phyloP scores from a whole-genome alignment of 2,329 filamentous ascomycete genomes.

The Cytospora schulzeri region DNA sequence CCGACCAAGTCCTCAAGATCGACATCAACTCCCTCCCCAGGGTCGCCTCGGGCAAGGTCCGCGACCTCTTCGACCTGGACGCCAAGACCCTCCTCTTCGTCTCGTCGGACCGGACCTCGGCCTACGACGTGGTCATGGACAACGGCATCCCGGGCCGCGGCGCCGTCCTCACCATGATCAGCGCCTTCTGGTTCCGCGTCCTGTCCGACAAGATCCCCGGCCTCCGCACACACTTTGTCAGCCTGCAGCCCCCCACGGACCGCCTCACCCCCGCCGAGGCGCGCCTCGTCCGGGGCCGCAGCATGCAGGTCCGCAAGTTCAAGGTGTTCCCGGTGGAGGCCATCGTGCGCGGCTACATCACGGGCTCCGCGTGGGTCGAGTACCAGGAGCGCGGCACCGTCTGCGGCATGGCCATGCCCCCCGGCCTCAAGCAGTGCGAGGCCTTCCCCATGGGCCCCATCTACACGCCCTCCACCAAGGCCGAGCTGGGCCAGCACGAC shows the following conservation, averaged over 20 bases:
- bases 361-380: conserved; percentile 81
- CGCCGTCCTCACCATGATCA: conserved; percentile 49
- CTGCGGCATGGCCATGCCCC: conserved; percentile 71
- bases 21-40: conserved; percentile 37
- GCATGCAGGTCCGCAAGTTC: conserved; percentile 76
- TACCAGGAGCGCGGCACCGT: conserved; percentile 73
- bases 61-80: conserved; percentile 35
- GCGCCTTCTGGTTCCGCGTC: conserved; percentile 57
- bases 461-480: conserved; percentile 82
- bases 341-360: conserved; percentile 89
- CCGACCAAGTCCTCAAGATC: conserved; percentile 29
- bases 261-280: conserved; percentile 47
- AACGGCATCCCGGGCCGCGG: conserved; percentile 65
- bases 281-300: conserved; percentile 61
- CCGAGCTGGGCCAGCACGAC: conserved; percentile 74
- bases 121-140: conserved; percentile 88
- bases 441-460: conserved; percentile 67
- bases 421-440: conserved; percentile 70
- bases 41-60: conserved; percentile 37
- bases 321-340: conserved; percentile 79
- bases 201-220: conserved; percentile 47
- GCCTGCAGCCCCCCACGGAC: conserved; percentile 42
- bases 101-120: conserved; percentile 70
- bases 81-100: conserved; percentile 37
- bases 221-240: conserved; percentile 56